These are phyloP conservation scores for Colletotrichum gigasporum DNA, from an alignment of 2,329 filamentous ascomycete genomes.

Conservation along the genomic window DNA sequence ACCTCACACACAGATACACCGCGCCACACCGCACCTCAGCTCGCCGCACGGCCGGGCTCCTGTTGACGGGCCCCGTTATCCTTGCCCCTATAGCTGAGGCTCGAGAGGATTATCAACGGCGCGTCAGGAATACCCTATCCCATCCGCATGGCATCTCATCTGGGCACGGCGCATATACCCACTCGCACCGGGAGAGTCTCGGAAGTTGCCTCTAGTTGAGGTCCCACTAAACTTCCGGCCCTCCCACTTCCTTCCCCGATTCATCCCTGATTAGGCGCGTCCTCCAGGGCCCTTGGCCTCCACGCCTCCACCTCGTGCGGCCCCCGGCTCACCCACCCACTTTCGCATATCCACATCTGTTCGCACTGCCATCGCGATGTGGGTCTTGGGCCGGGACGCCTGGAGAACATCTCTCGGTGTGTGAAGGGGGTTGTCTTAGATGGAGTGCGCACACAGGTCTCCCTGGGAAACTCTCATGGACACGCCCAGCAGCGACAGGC, in stretches of 20 bases:
- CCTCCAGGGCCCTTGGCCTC: not conserved
- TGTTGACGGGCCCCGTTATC: not conserved
- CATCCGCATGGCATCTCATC: constrained; percentile 12
- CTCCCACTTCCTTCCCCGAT: constrained; percentile 13
- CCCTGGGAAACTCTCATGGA: too few species aligned
- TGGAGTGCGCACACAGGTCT: not conserved
- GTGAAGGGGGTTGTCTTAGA: not conserved
- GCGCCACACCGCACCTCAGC: not conserved
- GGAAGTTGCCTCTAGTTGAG: constrained; percentile 1
- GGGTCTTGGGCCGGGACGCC: constrained; percentile 15
- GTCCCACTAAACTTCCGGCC: constrained; percentile 7
- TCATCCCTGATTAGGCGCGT: constrained; percentile 15
- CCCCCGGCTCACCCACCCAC: not conserved
- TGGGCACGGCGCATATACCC: not conserved
- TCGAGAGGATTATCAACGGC: not conserved
- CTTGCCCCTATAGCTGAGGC: not conserved
- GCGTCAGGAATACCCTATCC: not conserved
- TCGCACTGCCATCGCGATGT: constrained; percentile 24
- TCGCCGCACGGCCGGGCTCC: not conserved
- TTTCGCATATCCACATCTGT: not conserved
- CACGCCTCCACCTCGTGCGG: not conserved
- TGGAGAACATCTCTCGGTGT: constrained; percentile 9
- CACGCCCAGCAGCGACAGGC: too few species aligned
- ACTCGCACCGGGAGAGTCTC: constrained; percentile 20
- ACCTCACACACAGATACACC: not conserved